Base-by-base conservation (phyloP, 495 filamentous ascomycete species). In the Aspergillus baeticus region DNA sequence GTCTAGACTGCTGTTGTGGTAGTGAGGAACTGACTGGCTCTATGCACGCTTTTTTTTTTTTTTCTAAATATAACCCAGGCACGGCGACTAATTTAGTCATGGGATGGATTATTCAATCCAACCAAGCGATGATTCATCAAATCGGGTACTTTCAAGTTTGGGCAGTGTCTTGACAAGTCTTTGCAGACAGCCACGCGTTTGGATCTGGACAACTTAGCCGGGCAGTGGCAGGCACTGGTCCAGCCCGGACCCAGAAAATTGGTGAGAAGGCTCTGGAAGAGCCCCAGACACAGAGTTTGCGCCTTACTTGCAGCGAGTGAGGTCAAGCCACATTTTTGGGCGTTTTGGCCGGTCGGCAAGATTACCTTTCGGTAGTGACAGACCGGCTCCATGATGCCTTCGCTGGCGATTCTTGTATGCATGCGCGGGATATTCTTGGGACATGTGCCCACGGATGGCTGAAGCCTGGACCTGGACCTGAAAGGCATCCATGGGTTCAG, bases 11-110 rank as follows among this genome's bases (percentile, higher is more conserved):
- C 10, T 15, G 35, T 11, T 11, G 35, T 13, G 3, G 10, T 37
- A 18, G 1, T 4, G 13, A 6, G 17, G 45, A 35, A 14, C 18
- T 20, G n/a, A 20, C 45, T 11, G 15, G 45, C 45, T 31, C 21
- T 49, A 35, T 36, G 45, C 45, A 49, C 6, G 31, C 11, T 36
- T 29, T 5, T 49, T 47, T 31, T 49, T 15, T 11, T 36, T 29
- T 5, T 49, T 47, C 45, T 49, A 49, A 49, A 20, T 36, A 49
- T 49, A 49, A 49, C 1, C 14, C n/a, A 29, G 37, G 14, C 39
- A 37, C 35, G 10, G 15, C 37, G 15, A 41, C 39, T 10, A 43
- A 6, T 43, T 21, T 7, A 43, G 39, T 43, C 39, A 43, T 43
- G 18, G 21, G 39, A 43, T 43, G 37, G 14, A 41, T 41, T 41